phyloP scores from a whole-genome alignment of 495 filamentous ascomycete species.

The Penicillium atrosanguineum region DNA sequence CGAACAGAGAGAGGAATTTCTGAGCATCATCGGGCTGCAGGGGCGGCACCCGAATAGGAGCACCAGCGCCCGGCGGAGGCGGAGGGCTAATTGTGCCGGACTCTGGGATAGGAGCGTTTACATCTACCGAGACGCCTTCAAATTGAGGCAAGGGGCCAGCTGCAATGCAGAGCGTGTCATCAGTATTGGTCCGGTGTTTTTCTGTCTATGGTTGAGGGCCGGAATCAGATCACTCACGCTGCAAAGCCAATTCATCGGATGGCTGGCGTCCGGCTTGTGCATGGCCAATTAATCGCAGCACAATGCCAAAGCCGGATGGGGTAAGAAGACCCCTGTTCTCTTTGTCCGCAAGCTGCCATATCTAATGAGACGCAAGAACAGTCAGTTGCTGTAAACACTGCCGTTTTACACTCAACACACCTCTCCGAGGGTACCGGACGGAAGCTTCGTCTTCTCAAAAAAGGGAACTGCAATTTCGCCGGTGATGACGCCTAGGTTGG shows the following conservation, averaged over 20 bases:
- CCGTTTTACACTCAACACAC: constrained; percentile 44
- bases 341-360: constrained; percentile 98
- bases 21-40: constrained; percentile 83
- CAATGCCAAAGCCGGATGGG: constrained; percentile 85
- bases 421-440: constrained; percentile 83
- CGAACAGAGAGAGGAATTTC: constrained; percentile 83
- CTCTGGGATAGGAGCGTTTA: constrained; percentile 39
- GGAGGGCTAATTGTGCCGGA: constrained; percentile 51
- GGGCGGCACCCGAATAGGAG: constrained; percentile 83
- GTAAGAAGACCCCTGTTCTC: constrained; percentile 94
- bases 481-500: constrained; percentile 88
- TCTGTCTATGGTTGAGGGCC: neutral
- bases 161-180: constrained; percentile 32
- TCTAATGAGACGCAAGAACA: constrained; percentile 46
- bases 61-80: constrained; percentile 68
- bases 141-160: constrained; percentile 91
- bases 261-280: constrained; percentile 83
- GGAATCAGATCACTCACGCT: constrained; percentile 45
- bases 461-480: constrained; percentile 96
- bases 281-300: constrained; percentile 90
- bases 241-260: constrained; percentile 69
- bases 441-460: constrained; percentile 91
- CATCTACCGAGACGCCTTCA: constrained; percentile 61
- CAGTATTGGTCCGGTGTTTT: constrained; percentile 4
- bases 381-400: constrained; percentile 4